Base-by-base conservation (phyloP, 768 basidiomycete genomes). In the Sarcodon aspratus region DNA sequence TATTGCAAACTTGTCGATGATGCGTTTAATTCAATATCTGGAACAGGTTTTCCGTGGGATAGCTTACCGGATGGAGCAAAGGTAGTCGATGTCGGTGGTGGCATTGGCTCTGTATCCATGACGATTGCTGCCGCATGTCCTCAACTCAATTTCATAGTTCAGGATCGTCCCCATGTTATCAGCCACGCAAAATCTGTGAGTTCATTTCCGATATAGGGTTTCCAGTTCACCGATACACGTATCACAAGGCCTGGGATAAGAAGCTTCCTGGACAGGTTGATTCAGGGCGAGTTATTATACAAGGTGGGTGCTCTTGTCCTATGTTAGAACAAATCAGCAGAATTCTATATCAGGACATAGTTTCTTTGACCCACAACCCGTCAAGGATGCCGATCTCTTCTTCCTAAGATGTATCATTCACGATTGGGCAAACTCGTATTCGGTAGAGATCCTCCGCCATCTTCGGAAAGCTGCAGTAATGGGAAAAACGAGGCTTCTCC, bases 341-440 rank as follows among this genome's bases (percentile, higher is more conserved):
- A 27, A 27, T 27, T 27, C 21, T 27, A 27, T 27, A 27, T 27
- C 61, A 71, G 57, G 33, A 49, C 68, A 59, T 46, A 55, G 62
- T 48, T 70, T 72, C 55, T 67, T 72, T 48, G 50, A 48, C 0
- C 54, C 64, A 2, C 69, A 72, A 53, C 66, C 68, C 1, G 49
- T 64, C 36, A 57, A 52, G 18, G 56, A 67, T 27, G 66, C 67
- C 4, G 55, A 61, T 0, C 64, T 71, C 1, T 73, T 66, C 55
- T 51, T 72, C 40, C 17, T 70, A 18, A 59, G 64, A 8, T 48
- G 56, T 33, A 62, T 70, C 38, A 49, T 71, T 27, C 70, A 73
- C 55, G 64, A 71, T 50, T 70, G 69, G 69, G 50, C 66, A 4
- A 66, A 70, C 50, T 50, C 57, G 1, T 57, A 60, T 59, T 18